Base-by-base conservation (phyloP, 2,329 filamentous ascomycete genomes). In the Didymella glomerata region DNA sequence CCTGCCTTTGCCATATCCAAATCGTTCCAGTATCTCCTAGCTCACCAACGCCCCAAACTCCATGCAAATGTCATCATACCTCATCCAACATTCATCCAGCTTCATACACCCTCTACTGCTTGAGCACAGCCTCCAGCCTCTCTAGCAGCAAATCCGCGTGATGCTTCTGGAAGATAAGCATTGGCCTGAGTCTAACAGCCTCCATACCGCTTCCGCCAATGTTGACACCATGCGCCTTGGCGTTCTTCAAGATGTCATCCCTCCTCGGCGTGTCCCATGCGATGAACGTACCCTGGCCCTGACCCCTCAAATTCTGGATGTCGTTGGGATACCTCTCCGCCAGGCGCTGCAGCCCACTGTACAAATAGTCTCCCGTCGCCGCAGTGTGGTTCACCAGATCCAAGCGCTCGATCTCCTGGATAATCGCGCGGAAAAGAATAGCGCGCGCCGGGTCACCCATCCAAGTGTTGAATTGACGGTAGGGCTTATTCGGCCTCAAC, bases 381-480 rank as follows among this genome's bases (percentile, higher is more conserved):
- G 91, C 90, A 2, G 93, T 96, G 79, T 92, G 84, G 73, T 86
- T 82, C 50, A 97, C 91, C n/a, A 97, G 85, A 70, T 90, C 86
- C 57, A 91, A 83, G 49, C 87, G 83, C 78, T 92, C 82, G 56
- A 96, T 88, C 81, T 97, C 92, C 58, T 90, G 80, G 74, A 94
- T 86, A 80, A 97, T 96, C 72, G 88, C 90, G 64, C 90, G 87
- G 88, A 96, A 96, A 66, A 97, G 84, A 60, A 97, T 82, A 16
- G 90, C 92, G 60, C 92, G 88, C 14, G 90, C 89, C 16, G 93
- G 93, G 80, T 97, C 93, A 71, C 93, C 93, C 90, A 97, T 96
- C 93, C 93, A 97, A 48, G 92, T 97, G 84, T 97, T 97, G 85
- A 97, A 97, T 80, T 97, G 93, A 62, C 93, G 89, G 84, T 96